Evolutionary conservation across 805 yeast genomes (phyloP).

Genomic region (Candida pini): DNA sequence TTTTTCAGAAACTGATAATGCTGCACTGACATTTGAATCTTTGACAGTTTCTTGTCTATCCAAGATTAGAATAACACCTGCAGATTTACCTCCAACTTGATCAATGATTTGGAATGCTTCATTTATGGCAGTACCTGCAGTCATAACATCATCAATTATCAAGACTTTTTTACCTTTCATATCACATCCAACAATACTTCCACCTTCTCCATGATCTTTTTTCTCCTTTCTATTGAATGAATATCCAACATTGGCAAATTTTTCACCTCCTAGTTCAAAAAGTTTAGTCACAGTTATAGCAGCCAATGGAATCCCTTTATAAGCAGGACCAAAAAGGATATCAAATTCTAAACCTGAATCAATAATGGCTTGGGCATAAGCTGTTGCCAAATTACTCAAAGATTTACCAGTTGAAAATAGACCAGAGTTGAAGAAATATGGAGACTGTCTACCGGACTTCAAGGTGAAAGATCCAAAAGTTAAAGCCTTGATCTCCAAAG

Average conservation of each 20-base stretch:
- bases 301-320: constrained; percentile 94
- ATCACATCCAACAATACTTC: constrained; percentile 81
- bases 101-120: constrained; percentile 84
- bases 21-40: constrained; percentile 66
- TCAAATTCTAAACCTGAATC: constrained; percentile 80
- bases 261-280: constrained; percentile 82
- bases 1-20: constrained; percentile 67
- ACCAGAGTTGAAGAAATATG: constrained; percentile 95
- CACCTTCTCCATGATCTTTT: constrained; percentile 99
- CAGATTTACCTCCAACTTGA: constrained; percentile 63
- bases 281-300: constrained; percentile 90
- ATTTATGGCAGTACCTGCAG: constrained; percentile 97
- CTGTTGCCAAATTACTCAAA: constrained; percentile 73
- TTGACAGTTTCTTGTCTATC: constrained; percentile 91
- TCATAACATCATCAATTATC: constrained; percentile 95
- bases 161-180: constrained; percentile 68
- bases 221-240: constrained; percentile 96
- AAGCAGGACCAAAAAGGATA: constrained; percentile 94
- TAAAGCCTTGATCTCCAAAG: constrained; percentile 76
- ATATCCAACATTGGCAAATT: constrained; percentile 69
- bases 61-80: constrained; percentile 83
- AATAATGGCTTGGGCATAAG: constrained; percentile 86
- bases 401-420: constrained; percentile 75
- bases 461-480: constrained; percentile 85
- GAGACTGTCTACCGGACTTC: constrained; percentile 91